Evolutionary conservation across 2,329 filamentous ascomycete genomes (phyloP), one percentile per base, ranked within the genome.

Genomic region (Cryphonectria naterciae): DNA sequence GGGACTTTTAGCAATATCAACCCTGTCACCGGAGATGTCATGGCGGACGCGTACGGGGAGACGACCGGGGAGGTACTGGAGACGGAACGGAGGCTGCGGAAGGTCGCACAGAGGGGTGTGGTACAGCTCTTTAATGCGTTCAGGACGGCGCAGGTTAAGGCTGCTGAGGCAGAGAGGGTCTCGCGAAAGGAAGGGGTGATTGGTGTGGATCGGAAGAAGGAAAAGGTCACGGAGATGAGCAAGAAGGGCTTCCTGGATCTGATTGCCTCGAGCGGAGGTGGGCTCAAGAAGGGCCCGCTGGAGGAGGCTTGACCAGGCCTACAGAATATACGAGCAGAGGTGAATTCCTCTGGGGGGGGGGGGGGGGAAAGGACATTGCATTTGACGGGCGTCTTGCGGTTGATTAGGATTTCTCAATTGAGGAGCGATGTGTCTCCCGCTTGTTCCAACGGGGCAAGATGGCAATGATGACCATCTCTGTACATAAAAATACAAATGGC

Each of bases 101-200:
- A 97, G 84, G 94, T 93, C 65, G 95, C 95, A 61, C 94, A 98
- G 82, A 88, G 94, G 68, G 95, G 95, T 88, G 96, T 99, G 56
- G 92, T 98, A 35, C 97, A 95, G 85, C 85, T 99, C 71, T 99
- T 99, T 83, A 98, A 98, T 80, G 96, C 96, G 0, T 94, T 99
- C 43, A 87, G 95, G 61, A 93, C 93, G 32, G 95, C 96, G 19
- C 96, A 99, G 82, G 92, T 98, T 70, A 93, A 95, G 81, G 95
- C 92, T 2, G 88, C 91, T 71, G 91, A 95, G 81, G 92, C 94
- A 6, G 91, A 92, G 78, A 89, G 85, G 80, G 88, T 89, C 74
- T 87, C 89, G 65, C 88, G 88, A 80, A 89, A 89, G 75, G 88
- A 91, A 72, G 93, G 94, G 4, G 85, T 97, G 0, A 87, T 97